Percentiles rank a stretch among this genome's conserved stretches.
Conservation (phyloP, 208 protist species). For the Leptomonas seymouri region DNA sequence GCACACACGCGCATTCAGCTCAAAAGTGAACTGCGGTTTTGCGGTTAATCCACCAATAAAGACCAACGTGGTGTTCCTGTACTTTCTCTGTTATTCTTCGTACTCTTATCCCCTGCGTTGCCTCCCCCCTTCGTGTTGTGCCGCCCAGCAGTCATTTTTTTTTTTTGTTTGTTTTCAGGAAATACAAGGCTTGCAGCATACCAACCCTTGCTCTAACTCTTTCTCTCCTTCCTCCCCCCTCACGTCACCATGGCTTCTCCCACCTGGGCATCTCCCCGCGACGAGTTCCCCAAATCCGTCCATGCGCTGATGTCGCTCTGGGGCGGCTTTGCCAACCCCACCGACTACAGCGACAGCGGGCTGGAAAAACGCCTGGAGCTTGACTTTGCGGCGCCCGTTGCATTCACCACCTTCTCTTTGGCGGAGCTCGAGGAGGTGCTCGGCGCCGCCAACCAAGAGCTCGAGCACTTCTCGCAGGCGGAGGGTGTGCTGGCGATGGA, state of each 20-base stretch:
- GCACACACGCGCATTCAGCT: no score
- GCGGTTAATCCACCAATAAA: no score
- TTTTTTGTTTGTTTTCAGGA: background rate
- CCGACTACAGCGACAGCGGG: constrained; percentile 53
- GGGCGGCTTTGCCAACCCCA: constrained; percentile 73
- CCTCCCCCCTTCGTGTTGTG: no score
- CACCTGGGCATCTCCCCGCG: constrained; percentile 54
- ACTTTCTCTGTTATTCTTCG: background rate
- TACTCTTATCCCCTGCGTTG: no score
- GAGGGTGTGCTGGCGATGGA: constrained; percentile 42
- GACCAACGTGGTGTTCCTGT: background rate
- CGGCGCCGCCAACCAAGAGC: constrained; percentile 39
- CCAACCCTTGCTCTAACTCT: background rate
- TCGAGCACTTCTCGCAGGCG: constrained; percentile 32
- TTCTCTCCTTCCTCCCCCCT: background rate
- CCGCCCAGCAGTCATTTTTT: no score
- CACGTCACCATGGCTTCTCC: constrained; percentile 28
- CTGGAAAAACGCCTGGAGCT: constrained; percentile 89
- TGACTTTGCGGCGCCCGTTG: constrained; percentile 54
- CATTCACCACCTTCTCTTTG: constrained; percentile 28
- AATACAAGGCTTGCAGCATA: background rate
- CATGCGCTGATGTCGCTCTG: constrained; percentile 87
- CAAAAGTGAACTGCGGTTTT: no score
- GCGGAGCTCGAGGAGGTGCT: constrained; percentile 48
- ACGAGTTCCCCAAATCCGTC: constrained; percentile 76